Percentiles rank a stretch among this genome's conserved stretches.
phyloP scores from a whole-genome alignment of 1,284 basidiomycete genomes.

The Heterobasidion irregulare region DNA sequence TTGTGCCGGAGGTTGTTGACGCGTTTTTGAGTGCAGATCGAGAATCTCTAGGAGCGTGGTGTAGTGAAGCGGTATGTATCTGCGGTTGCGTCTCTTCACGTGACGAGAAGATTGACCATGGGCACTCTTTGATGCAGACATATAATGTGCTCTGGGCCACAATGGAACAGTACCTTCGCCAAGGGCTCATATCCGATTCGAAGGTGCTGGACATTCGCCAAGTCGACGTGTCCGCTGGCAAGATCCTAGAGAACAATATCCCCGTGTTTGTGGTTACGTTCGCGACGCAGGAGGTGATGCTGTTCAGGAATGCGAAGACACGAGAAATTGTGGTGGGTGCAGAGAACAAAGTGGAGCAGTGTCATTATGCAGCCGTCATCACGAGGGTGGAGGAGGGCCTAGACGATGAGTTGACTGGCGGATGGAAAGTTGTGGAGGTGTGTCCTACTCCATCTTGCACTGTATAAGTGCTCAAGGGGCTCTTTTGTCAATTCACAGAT shows the following conservation, averaged over 20 bases:
- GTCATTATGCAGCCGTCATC: constrained; percentile 88
- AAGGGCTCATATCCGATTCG: constrained; percentile 85
- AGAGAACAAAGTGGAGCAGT: constrained; percentile 87
- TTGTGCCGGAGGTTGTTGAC: constrained; percentile 96
- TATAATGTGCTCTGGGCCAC: constrained; percentile 98
- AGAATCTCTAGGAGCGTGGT: constrained; percentile 86
- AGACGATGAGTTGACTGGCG: constrained; percentile 88
- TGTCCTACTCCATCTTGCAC: constrained; percentile 7
- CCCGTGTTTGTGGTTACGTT: constrained; percentile 95
- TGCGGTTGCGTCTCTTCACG: neutral
- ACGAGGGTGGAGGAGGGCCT: constrained; percentile 84
- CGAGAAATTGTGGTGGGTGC: constrained; percentile 82
- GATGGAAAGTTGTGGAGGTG: constrained; percentile 98
- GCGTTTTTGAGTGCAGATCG: constrained; percentile 89
- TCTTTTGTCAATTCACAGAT: constrained; percentile 18
- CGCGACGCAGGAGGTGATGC: constrained; percentile 87
- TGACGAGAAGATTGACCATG: neutral
- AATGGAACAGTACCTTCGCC: constrained; percentile 88
- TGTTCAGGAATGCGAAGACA: constrained; percentile 88
- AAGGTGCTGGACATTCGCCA: constrained; percentile 92
- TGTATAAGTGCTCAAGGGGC: neutral
- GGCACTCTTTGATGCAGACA: constrained; percentile 42
- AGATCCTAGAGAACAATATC: constrained; percentile 83
- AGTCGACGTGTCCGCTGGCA: constrained; percentile 83
- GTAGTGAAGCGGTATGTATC: constrained; percentile 84